Conservation (phyloP, 306 rosid species). For the Cicer pinnatifidum region DNA sequence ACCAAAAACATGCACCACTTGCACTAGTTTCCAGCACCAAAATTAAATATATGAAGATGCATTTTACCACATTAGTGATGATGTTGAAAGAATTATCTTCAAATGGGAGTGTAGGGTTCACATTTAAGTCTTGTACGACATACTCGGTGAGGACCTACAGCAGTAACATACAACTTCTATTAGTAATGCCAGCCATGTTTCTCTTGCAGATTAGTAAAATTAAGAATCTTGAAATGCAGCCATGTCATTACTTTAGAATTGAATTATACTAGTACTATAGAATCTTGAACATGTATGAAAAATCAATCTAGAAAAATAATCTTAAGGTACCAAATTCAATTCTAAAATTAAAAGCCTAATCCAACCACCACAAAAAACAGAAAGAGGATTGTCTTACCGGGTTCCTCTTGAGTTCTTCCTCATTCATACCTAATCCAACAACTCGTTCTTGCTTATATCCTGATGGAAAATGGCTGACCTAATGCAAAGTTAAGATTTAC, state of each 20-base stretch:
- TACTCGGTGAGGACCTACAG: slow-evolving; percentile 74
- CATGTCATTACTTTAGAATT: slow-evolving; percentile 19
- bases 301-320: slow-evolving; percentile 10
- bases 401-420: slow-evolving; percentile 75
- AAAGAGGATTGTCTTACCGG: slow-evolving; percentile 51
- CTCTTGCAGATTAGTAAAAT: background rate
- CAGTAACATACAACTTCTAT: slow-evolving; percentile 33
- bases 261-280: background rate
- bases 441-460: slow-evolving; percentile 81
- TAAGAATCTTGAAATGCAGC: slow-evolving; percentile 7
- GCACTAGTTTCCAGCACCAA: slow-evolving; percentile 20
- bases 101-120: slow-evolving; percentile 69
- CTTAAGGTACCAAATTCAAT: slow-evolving; percentile 11
- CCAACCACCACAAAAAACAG: too few relatives aligned
- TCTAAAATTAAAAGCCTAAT: background rate
- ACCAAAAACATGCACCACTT: slow-evolving; percentile 15
- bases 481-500: slow-evolving; percentile 42
- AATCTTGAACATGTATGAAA: background rate
- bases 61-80: slow-evolving; percentile 74
- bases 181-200: slow-evolving; percentile 22
- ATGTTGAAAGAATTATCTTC: slow-evolving; percentile 74
- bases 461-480: slow-evolving; percentile 88
- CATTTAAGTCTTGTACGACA: slow-evolving; percentile 73
- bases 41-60: slow-evolving; percentile 3
- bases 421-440: slow-evolving; percentile 83